Base-by-base conservation (phyloP, 2,329 filamentous ascomycete species). In the Capronia coronata region DNA sequence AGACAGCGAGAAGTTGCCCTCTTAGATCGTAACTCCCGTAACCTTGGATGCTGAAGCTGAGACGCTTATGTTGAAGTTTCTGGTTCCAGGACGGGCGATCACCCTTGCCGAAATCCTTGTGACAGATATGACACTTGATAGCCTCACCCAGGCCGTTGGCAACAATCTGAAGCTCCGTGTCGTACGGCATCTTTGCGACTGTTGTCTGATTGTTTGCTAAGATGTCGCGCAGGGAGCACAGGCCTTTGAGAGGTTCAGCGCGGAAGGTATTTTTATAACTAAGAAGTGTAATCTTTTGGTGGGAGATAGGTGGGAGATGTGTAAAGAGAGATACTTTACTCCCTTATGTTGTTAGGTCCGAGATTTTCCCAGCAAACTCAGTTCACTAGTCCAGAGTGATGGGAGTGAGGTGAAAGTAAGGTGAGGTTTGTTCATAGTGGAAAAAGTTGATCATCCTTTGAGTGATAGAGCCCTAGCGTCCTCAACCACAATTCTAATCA, bases 401-500 rank as follows among this genome's bases (percentile, higher is more conserved):
- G n/a, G 6, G 19, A 19, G 34, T 18, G 5, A 37, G 34, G 16
- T 37, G n/a, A 9, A 19, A 19, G 14, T 37, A 16, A 37, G 14
- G 34, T 37, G 34, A 37, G 34, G 34, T 37, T 19, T 4, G 29
- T 32, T 9, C 29, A 32, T n/a, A 10, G 7, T n/a, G n/a, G 29
- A 32, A 3, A 11, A 3, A 32, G 29, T 3, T 11, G 13, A n/a
- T 32, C 11, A 37, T 6, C 34, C 18, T 19, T 48, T 48, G 6
- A 56, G 29, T 9, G 54, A 50, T 30, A 56, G 34, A 10, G 54
- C 62, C 63, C 75, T 81, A 34, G 80, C 77, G 73, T 87, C 84
- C 46, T 78, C 77, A 21, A 97, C 90, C 0, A 83, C 87, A 34
- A 82, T 79, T 62, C 90, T 77, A 2, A 87, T 86, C 68, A 91